These are phyloP conservation scores for Fistulifera pelliculosa DNA, from an alignment of 108 stramenopile species.

Conservation along the genomic window DNA sequence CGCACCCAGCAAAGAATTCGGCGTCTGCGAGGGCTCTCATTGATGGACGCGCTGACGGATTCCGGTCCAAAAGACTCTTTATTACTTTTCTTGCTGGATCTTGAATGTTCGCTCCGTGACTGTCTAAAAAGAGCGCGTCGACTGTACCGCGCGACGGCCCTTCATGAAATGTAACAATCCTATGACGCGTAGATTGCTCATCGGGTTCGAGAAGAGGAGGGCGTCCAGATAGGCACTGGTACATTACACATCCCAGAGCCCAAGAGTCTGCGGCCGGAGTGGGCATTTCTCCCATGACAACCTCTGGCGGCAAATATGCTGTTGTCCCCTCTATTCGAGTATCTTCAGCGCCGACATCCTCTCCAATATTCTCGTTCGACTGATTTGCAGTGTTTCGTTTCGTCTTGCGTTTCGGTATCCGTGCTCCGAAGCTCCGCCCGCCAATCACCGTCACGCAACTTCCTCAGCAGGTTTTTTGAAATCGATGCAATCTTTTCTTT, in stretches of 20 bases:
- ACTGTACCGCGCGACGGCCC: conserved; percentile 11
- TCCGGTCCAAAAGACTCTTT: conserved; percentile 27
- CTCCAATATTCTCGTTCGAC: background rate
- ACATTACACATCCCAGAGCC: conserved; percentile 94
- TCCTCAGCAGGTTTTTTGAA: conserved; percentile 45
- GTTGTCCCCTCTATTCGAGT: conserved; percentile 92
- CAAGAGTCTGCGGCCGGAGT: conserved; percentile 83
- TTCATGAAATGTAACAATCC: conserved; percentile 75
- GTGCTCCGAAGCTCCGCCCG: conserved; percentile 11
- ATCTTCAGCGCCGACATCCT: conserved; percentile 40
- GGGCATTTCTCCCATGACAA: conserved; percentile 73
- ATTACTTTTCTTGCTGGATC: conserved; percentile 44
- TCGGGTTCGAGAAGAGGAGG: conserved; percentile 85
- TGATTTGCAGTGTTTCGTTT: background rate
- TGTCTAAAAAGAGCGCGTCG: conserved; percentile 35
- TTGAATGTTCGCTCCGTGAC: conserved; percentile 15
- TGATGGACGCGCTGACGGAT: conserved; percentile 33
- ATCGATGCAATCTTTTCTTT: conserved; percentile 22
- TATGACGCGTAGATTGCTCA: conserved; percentile 55
- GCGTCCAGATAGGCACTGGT: conserved; percentile 84
- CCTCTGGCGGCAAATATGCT: conserved; percentile 95
- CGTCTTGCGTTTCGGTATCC: too few species aligned
- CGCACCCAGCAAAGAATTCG: conserved; percentile 42
- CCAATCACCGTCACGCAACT: conserved; percentile 91
- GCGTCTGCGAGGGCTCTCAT: conserved; percentile 42